phyloP scores from a whole-genome alignment of 805 yeast species.

The Millerozyma acaciae region DNA sequence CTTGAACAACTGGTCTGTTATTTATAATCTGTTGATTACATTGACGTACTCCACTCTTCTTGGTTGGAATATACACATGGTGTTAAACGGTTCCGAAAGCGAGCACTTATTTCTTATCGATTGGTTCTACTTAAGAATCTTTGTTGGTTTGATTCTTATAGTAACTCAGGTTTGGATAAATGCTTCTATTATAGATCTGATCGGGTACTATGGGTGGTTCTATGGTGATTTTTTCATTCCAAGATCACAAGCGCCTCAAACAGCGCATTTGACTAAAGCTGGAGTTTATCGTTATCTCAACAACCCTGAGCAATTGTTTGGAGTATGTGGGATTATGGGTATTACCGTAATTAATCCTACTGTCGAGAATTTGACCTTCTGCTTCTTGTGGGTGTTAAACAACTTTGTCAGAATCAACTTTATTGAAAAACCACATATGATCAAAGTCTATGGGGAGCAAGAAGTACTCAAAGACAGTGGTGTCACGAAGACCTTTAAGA shows the following conservation, averaged over 20 bases:
- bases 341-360: conserved; percentile 57
- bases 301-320: conserved; percentile 77
- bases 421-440: conserved; percentile 76
- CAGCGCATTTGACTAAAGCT: conserved; percentile 58
- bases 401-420: conserved; percentile 66
- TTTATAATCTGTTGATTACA: conserved; percentile 50
- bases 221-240: conserved; percentile 81
- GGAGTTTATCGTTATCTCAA: conserved; percentile 81
- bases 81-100: conserved; percentile 13
- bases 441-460: conserved; percentile 65
- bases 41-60: conserved; percentile 56
- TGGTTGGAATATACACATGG: conserved; percentile 30
- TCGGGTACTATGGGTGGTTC: conserved; percentile 87
- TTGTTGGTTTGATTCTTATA: conserved; percentile 54
- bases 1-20: conserved; percentile 67
- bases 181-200: conserved; percentile 60
- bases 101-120: conserved; percentile 22
- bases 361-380: conserved; percentile 47
- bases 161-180: conserved; percentile 67
- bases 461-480: conserved; percentile 53
- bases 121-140: conserved; percentile 50
- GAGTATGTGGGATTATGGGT: conserved; percentile 80
- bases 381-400: conserved; percentile 57
- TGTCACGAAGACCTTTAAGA: conserved; percentile 42
- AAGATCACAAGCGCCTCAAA: conserved; percentile 36